Base-by-base conservation (phyloP, 768 basidiomycete species). In the Pisolithus microcarpus region DNA sequence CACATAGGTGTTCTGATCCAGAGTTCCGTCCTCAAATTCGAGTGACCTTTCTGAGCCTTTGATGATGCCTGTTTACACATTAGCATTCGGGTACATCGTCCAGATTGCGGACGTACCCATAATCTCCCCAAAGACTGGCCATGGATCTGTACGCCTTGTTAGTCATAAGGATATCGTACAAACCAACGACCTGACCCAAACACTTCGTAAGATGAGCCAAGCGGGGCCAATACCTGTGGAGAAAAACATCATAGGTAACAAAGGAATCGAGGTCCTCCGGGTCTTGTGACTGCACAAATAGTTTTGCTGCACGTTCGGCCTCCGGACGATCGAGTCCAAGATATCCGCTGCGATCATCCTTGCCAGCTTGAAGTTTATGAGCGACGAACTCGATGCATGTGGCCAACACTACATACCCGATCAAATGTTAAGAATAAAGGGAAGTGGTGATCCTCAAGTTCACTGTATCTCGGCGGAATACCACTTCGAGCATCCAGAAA, bases 381-480 rank as follows among this genome's bases (percentile, higher is more conserved):
- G 42, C 43, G 6, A 51, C 28, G 16, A 4, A 16, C 6, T 44
- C 7, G 10, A 11, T 8, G 24, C 11, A 28, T 21, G 4, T 5
- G n/a, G 7, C 26, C 15, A 21, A n/a, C 21, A 6, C 28, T 1
- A 61, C 77, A 38, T 52, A 81, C 82, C 34, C 70, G 70, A 58
- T 84, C 76, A 52, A 78, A 81, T 0, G 83, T 81, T 1, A 82
- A 54, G 56, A 85, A 85, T 36, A 85, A 64, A 0, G 84, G 84
- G 49, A 85, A 86, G 56, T 86, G 73, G 2, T 71, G 57, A 44
- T 83, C 80, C 23, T 66, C 56, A 10, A 86, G 68, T 11, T 74
- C 70, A 50, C 79, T 81, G 53, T 74, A 85, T 23, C 62, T 67
- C n/a, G 55, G 47, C 1, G 83, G 82, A 4, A 49, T 47, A 26